phyloP scores from a whole-genome alignment of 352 stramenopile genomes.

The Pythium phragmitis region DNA sequence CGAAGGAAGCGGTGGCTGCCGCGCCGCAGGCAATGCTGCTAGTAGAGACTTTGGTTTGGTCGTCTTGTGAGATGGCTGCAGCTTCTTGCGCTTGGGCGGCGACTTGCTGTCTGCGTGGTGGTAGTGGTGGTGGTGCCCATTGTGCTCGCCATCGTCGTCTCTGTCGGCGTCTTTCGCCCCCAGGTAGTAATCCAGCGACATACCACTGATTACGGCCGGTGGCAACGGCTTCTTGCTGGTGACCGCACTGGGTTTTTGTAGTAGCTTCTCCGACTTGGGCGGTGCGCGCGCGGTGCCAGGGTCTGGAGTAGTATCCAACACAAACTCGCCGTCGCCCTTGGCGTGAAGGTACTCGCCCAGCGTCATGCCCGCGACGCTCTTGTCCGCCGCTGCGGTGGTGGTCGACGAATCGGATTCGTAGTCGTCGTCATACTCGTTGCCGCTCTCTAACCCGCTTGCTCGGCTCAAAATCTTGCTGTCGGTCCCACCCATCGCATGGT shows the following conservation, averaged over 20 bases:
- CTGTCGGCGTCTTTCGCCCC: slow-evolving; percentile 29
- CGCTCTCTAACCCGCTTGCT: slow-evolving; percentile 9
- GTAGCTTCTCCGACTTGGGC: slow-evolving; percentile 19
- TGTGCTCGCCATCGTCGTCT: slow-evolving; percentile 18
- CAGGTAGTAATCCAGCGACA: slow-evolving; percentile 67
- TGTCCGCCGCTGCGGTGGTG: slow-evolving; percentile 15
- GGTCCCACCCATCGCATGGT: neutral
- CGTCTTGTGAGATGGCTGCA: slow-evolving; percentile 24
- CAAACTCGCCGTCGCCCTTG: slow-evolving; percentile 27
- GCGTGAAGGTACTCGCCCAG: slow-evolving; percentile 65
- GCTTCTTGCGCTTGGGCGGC: slow-evolving; percentile 34
- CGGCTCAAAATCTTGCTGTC: neutral
- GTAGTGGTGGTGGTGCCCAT: neutral
- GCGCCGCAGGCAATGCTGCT: slow-evolving; percentile 5
- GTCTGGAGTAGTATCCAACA: neutral
- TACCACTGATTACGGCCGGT: slow-evolving; percentile 41
- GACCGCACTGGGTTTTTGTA: slow-evolving; percentile 10
- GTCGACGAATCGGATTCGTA: slow-evolving; percentile 40
- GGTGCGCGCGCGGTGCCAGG: slow-evolving; percentile 12
- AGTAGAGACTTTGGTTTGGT: slow-evolving; percentile 23
- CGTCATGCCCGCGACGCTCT: slow-evolving; percentile 45
- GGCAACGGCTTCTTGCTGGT: slow-evolving; percentile 27
- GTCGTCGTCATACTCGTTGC: slow-evolving; percentile 41
- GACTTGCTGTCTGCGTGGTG: slow-evolving; percentile 32
- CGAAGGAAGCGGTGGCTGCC: neutral